Evolutionary conservation across 306 rosid species (phyloP).

Genomic region (Sphenostylis stenocarpa): DNA sequence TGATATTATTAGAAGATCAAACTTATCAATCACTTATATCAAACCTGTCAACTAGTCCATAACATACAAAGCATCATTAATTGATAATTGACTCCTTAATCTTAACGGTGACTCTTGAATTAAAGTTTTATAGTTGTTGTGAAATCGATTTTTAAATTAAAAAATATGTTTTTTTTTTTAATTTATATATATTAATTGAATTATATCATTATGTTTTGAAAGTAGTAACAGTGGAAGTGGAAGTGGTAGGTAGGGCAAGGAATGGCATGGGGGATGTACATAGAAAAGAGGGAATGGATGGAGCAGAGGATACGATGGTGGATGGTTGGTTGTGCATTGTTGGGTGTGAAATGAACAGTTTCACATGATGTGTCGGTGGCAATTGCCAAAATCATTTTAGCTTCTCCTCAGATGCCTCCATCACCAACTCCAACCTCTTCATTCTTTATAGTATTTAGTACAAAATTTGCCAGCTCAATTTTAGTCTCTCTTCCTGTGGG

Average conservation of each 20-base stretch:
- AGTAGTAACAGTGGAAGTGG: not conserved
- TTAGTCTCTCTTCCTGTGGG: too few relatives aligned
- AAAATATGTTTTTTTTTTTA: too few relatives aligned
- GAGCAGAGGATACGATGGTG: not conserved
- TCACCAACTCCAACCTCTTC: not conserved
- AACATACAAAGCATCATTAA: too few relatives aligned
- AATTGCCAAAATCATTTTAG: not conserved
- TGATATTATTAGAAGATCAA: too few relatives aligned
- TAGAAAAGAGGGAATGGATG: not conserved
- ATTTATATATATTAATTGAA: too few relatives aligned
- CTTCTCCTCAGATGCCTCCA: not conserved
- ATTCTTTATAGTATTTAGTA: not conserved
- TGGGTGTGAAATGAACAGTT: not conserved
- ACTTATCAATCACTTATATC: too few relatives aligned
- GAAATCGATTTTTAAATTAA: too few relatives aligned
- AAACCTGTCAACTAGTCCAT: too few relatives aligned
- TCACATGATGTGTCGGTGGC: conserved; percentile 38
- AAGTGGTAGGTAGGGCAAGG: conserved; percentile 24
- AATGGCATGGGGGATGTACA: not conserved
- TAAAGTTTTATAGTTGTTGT: too few relatives aligned
- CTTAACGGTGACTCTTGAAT: too few relatives aligned
- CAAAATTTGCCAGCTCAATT: not conserved
- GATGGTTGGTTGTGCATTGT: not conserved
- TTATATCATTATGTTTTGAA: too few relatives aligned
- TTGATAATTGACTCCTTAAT: too few relatives aligned